phyloP scores from a whole-genome alignment of 2,329 filamentous ascomycete genomes.

The Alternaria atra region DNA sequence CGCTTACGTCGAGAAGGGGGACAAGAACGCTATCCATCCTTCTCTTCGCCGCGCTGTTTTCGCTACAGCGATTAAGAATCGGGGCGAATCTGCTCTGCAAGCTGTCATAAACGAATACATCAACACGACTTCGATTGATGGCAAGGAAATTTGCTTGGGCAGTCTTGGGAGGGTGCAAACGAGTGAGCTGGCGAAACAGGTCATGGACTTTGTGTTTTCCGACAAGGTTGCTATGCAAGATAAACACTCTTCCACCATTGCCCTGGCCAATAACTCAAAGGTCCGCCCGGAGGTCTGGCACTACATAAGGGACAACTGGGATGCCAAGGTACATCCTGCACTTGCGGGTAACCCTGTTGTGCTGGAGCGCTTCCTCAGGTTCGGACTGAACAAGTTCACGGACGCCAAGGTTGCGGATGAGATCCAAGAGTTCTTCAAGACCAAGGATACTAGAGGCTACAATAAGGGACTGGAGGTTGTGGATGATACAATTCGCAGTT shows the following conservation, averaged over 20 bases:
- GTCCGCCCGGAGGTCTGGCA: slow-evolving; percentile 82
- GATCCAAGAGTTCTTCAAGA: slow-evolving; percentile 83
- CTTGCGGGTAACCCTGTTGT: slow-evolving; percentile 85
- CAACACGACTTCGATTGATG: slow-evolving; percentile 84
- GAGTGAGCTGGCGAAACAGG: slow-evolving; percentile 70
- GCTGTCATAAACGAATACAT: slow-evolving; percentile 86
- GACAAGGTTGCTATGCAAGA: slow-evolving; percentile 86
- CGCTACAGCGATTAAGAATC: slow-evolving; percentile 78
- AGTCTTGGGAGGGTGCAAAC: slow-evolving; percentile 79
- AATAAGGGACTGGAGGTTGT: slow-evolving; percentile 86
- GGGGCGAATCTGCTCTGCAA: slow-evolving; percentile 73
- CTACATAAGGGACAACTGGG: slow-evolving; percentile 87
- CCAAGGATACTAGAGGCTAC: slow-evolving; percentile 86
- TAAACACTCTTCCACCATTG: slow-evolving; percentile 80
- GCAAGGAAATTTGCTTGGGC: slow-evolving; percentile 83
- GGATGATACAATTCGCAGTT: slow-evolving; percentile 83
- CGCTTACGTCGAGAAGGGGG: slow-evolving; percentile 73
- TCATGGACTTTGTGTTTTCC: slow-evolving; percentile 80
- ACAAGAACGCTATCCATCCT: slow-evolving; percentile 77
- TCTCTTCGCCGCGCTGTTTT: slow-evolving; percentile 84
- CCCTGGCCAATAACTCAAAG: slow-evolving; percentile 75
- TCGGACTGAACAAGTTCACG: slow-evolving; percentile 80
- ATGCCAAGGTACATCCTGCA: slow-evolving; percentile 69
- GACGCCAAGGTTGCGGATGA: slow-evolving; percentile 74
- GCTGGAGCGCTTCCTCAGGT: slow-evolving; percentile 85